Evolutionary conservation across 306 rosid species (phyloP), one percentile per base, ranked within the genome.

Genomic region (Lathyrus tuberosus): DNA sequence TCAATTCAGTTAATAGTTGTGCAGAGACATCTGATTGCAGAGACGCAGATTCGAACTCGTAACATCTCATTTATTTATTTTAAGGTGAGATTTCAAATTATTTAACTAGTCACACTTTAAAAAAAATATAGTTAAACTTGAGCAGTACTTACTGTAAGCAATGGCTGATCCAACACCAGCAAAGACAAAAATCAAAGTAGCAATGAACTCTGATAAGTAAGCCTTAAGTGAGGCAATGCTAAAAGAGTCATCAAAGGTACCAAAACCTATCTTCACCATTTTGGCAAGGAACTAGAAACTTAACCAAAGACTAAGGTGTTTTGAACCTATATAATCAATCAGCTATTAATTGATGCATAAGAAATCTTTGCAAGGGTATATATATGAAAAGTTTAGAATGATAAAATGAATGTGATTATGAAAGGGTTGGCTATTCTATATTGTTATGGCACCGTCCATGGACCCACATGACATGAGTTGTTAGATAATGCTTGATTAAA

Each of bases 91-190:
- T 7, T 35, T 7, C 54, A 48, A 48, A 48, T 48, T 1, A 48
- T 48, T 16, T 48, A 48, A 16, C 24, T 16, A 48, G 24, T 3
- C 26, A 35, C 40, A 35, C 40, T 35, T 35, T 1, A 35, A 35
- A 35, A 35, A 0, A 35, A 7, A 35, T 33, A 35, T 35, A 35
- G 10, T 35, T 35, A 42, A 30, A 16, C 8, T 37, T 0, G 41
- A 51, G 8, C 42, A 43, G 4, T 18, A 67, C 85, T 76, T 81
- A 87, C 97, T 46, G 62, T 70, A 92, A 76, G 98, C 92, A 13
- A 92, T 82, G 83, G 92, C 95, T 28, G 96, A 87, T 41, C 98
- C 96, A 76, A 92, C 98, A 10, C 96, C 98, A 0, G 98, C 98
- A 28, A 92, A 92, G 18, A 92, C 95, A 33, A 87, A 92, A 65